A percentile compares a stretch with the other conserved stretches of the same genome.
Conservation (phyloP, 495 filamentous ascomycete species). For the Lichenothelia convexa region DNA sequence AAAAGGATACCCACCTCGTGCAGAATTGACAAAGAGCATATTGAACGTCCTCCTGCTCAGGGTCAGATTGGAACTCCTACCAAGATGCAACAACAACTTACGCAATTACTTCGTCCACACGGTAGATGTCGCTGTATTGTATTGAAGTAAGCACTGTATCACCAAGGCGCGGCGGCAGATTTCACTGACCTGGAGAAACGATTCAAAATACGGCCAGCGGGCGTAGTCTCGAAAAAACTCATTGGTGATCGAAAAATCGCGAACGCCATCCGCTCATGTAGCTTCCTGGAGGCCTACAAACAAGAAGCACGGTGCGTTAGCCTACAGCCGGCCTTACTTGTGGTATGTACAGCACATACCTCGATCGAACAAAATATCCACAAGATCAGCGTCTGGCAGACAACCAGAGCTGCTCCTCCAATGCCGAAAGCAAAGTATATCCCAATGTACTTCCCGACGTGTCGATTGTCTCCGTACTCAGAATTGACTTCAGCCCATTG, state of each 20-base stretch:
- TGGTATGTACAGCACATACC: constrained; percentile 27
- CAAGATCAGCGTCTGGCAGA: constrained; percentile 82
- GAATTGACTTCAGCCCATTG: constrained; percentile 71
- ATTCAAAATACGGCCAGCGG: constrained; percentile 92
- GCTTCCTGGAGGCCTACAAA: constrained; percentile 65
- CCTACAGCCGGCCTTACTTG: neutral
- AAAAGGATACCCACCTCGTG: constrained; percentile 36
- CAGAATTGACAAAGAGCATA: constrained; percentile 71
- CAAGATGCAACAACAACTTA: constrained; percentile 13
- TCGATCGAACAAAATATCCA: constrained; percentile 99
- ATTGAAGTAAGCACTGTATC: no score
- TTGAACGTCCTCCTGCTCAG: constrained; percentile 22
- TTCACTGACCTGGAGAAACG: constrained; percentile 67
- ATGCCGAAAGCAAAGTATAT: constrained; percentile 89
- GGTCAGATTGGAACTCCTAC: constrained; percentile 3
- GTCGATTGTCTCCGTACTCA: constrained; percentile 41
- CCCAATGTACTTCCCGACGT: constrained; percentile 79
- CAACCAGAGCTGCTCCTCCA: constrained; percentile 69
- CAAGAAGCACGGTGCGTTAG: neutral
- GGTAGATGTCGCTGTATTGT: constrained; percentile 68
- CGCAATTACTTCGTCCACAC: constrained; percentile 87
- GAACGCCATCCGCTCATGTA: constrained; percentile 95
- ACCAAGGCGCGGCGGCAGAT: neutral
- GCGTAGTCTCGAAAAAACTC: constrained; percentile 97
- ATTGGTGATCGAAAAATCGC: constrained; percentile 97